Evolutionary conservation across 2,329 filamentous ascomycete species (phyloP), one percentile per base, ranked within the genome.

Genomic region (Botrytis deweyae): DNA sequence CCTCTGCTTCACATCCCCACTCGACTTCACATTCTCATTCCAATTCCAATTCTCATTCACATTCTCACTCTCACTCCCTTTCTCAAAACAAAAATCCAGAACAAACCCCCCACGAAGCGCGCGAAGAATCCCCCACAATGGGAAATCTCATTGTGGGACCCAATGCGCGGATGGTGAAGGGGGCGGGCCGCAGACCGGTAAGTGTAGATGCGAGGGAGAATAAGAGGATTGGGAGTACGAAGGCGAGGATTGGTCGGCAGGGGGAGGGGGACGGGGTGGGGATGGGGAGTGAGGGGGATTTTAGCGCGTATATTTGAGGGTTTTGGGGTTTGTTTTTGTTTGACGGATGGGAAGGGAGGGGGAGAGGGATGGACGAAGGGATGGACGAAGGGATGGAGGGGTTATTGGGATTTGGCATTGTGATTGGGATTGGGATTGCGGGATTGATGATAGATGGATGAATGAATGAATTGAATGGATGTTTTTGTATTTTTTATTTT

Each of bases 121-220:
- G 66, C 40, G 68, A 67, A 18, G 68, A 72, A 72, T 69, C 63
- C 40, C 55, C 65, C 4, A 70, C 61, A 9, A 74, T 74, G 61
- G 69, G 73, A 6, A 74, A 74, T 49, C 42, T 75, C 3, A 42
- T 58, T 18, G 66, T 69, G 29, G 75, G 69, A 4, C 67, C 73
- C 2, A 75, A 75, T 44, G 74, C 70, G 25, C 76, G 76, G 36
- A 73, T 79, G 61, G 42, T 78, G 20, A 62, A 58, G 46, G 77
- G 78, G 1, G 73, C 68, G 4, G 75, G 61, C 8, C 77, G 75
- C 38, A 77, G 78, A 67, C 79, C 78, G 1, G 49, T 78, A 36
- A 80, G 78, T 76, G 74, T 77, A 40, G 79, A 78, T 76, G 73
- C 73, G 29, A 70, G 67, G n/a, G 58, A 72, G 12, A 71, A 63